Evolutionary conservation across 495 filamentous ascomycete genomes (phyloP).

Genomic region (Daldinia vernicosa): DNA sequence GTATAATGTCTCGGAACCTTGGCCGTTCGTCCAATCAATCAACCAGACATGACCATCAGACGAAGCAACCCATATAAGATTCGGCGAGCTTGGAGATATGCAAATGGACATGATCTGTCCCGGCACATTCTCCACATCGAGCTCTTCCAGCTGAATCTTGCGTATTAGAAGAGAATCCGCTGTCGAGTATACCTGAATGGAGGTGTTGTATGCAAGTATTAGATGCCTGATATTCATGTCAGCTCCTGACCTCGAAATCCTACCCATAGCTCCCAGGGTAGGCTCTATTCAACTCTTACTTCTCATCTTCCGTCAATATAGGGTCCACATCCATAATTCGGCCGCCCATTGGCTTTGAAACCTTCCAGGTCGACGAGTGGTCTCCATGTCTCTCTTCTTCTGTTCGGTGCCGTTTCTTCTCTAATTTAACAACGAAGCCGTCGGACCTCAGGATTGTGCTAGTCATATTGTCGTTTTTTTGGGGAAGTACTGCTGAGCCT

Average conservation of each 20-base stretch:
- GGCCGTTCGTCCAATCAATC: conserved; percentile 79
- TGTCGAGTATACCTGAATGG: conserved; percentile 83
- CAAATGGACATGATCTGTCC: conserved; percentile 62
- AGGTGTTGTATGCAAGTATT: conserved; percentile 66
- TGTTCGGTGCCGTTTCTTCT: conserved; percentile 25
- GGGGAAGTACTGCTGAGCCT: background rate
- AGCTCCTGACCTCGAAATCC: conserved; percentile 30
- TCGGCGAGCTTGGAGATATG: conserved; percentile 65
- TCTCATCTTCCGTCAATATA: conserved; percentile 79
- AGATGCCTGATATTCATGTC: conserved; percentile 65
- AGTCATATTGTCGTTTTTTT: background rate
- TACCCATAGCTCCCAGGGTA: background rate
- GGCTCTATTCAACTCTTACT: conserved; percentile 60
- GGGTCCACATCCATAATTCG: conserved; percentile 78
- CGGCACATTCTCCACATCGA: conserved; percentile 25
- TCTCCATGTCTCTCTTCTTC: conserved; percentile 10
- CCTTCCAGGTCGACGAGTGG: conserved; percentile 57
- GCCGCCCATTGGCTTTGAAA: conserved; percentile 71
- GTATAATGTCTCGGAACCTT: conserved; percentile 53
- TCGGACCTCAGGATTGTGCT: conserved; percentile 6
- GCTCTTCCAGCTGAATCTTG: conserved; percentile 53
- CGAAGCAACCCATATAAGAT: conserved; percentile 75
- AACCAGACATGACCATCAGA: conserved; percentile 69
- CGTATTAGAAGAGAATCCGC: conserved; percentile 80
- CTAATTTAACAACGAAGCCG: conserved; percentile 2